A percentile compares a stretch with the other conserved stretches of the same genome.
Conservation (phyloP, 1,284 basidiomycete species). For the Ganoderma multipileum region DNA sequence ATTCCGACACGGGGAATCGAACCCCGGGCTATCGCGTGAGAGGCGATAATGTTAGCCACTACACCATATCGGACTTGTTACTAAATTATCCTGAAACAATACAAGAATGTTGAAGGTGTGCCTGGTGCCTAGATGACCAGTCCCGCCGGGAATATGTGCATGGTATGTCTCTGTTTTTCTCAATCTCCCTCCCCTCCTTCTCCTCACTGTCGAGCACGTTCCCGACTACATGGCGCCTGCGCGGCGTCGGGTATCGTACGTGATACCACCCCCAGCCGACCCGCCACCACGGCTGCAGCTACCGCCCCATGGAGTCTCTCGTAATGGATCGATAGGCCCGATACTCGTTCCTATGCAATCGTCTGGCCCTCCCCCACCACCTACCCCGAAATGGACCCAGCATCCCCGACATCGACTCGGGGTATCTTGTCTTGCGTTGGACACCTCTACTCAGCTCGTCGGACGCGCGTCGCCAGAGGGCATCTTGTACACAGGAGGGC, state of each 20-base stretch:
- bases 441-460: constrained; percentile 79
- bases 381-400: constrained; percentile 36
- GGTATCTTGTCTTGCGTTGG: constrained; percentile 85
- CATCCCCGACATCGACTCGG: constrained; percentile 89
- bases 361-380: constrained; percentile 49
- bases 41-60: constrained; percentile 18
- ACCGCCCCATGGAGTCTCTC: constrained; percentile 65
- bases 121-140: constrained; percentile 2
- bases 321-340: constrained; percentile 71
- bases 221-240: constrained; percentile 44
- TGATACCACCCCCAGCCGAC: constrained; percentile 77
- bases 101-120: too few species aligned
- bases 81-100: too few species aligned
- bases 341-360: constrained; percentile 56
- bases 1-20: constrained; percentile 18
- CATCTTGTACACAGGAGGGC: constrained; percentile 92
- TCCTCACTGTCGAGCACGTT: neutral
- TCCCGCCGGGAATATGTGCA: neutral
- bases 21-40: constrained; percentile 20
- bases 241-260: constrained; percentile 80
- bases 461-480: constrained; percentile 77
- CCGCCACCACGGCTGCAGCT: constrained; percentile 73
- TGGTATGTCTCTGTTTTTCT: neutral
- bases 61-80: constrained; percentile 12
- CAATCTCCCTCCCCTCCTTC: constrained; percentile 16